Percentiles rank a stretch among this genome's conserved stretches.
These are phyloP conservation scores for Mycosphaerella sp. DNA, from an alignment of 2,329 filamentous ascomycete species.

Conservation along the genomic window DNA sequence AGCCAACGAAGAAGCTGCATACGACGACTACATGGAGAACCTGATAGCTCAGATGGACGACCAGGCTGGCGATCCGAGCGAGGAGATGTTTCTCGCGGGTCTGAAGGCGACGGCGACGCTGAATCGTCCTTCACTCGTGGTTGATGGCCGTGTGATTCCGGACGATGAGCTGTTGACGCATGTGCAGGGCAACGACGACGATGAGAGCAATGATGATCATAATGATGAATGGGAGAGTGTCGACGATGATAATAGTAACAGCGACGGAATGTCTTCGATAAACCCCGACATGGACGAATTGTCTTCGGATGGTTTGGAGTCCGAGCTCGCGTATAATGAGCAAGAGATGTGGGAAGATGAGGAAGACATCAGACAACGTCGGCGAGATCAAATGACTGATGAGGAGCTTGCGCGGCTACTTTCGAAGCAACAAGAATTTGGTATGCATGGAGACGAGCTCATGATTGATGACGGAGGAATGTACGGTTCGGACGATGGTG, in stretches of 20 bases:
- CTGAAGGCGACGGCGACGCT: constrained; percentile 12
- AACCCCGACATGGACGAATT: constrained; percentile 31
- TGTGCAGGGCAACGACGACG: constrained; percentile 8
- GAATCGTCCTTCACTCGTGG: constrained; percentile 26
- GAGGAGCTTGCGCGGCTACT: constrained; percentile 57
- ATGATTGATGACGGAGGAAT: constrained; percentile 45
- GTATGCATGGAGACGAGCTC: constrained; percentile 54
- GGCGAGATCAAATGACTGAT: constrained; percentile 46
- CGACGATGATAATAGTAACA: constrained; percentile 19
- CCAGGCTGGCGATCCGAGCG: constrained; percentile 17
- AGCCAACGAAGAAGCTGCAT: constrained; percentile 36
- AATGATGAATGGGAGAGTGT: constrained; percentile 18
- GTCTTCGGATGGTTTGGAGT: constrained; percentile 31
- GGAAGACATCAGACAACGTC: constrained; percentile 38
- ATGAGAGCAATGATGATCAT: constrained; percentile 11
- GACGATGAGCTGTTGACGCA: constrained; percentile 29
- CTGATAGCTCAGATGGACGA: constrained; percentile 40
- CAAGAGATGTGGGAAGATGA: constrained; percentile 36
- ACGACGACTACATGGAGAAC: constrained; percentile 64
- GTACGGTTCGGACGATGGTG: constrained; percentile 19
- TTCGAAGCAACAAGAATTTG: constrained; percentile 57
- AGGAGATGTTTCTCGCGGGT: constrained; percentile 7
- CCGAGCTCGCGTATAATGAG: constrained; percentile 31
- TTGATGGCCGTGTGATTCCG: constrained; percentile 26
- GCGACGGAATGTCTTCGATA: constrained; percentile 12